These are phyloP conservation scores for Alternaria panax DNA, from an alignment of 2,329 filamentous ascomycete species.

Conservation along the genomic window DNA sequence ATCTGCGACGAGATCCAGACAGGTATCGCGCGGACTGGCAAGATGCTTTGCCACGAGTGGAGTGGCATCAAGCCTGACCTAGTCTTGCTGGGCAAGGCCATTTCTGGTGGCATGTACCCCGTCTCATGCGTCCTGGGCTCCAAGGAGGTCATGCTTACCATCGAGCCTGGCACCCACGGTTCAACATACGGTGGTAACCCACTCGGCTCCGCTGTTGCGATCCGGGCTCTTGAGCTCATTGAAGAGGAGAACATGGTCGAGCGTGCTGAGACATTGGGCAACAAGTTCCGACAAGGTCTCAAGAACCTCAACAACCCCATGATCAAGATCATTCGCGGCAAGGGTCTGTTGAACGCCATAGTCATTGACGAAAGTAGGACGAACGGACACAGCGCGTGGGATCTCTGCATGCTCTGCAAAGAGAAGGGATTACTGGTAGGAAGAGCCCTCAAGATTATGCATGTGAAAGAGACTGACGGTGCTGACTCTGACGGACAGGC, in stretches of 20 bases:
- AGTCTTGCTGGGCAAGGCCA: slow-evolving; percentile 94
- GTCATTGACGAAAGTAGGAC: slow-evolving; percentile 92
- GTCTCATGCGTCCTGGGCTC: slow-evolving; percentile 89
- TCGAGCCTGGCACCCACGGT: slow-evolving; percentile 96
- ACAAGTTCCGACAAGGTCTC: slow-evolving; percentile 82
- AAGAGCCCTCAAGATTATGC: slow-evolving; percentile 52
- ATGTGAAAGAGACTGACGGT: slow-evolving; percentile 35
- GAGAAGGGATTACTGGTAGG: slow-evolving; percentile 90
- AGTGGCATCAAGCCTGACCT: slow-evolving; percentile 93
- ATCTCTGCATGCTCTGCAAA: slow-evolving; percentile 94
- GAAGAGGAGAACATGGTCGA: slow-evolving; percentile 89
- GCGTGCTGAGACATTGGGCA: slow-evolving; percentile 80
- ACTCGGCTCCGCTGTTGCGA: slow-evolving; percentile 91
- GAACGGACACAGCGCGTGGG: slow-evolving; percentile 89
- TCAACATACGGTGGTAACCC: slow-evolving; percentile 99
- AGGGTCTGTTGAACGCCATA: slow-evolving; percentile 93
- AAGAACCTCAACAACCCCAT: slow-evolving; percentile 78
- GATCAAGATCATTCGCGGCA: slow-evolving; percentile 84
- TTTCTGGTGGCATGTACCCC: slow-evolving; percentile 99
- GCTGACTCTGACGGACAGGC: slow-evolving; percentile 65
- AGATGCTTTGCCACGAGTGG: slow-evolving; percentile 94
- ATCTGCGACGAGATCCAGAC: slow-evolving; percentile 99
- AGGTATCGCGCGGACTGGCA: slow-evolving; percentile 92
- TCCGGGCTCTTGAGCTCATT: slow-evolving; percentile 91
- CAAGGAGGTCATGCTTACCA: slow-evolving; percentile 91